Evolutionary conservation across 2,329 filamentous ascomycete species (phyloP), one percentile per base, ranked within the genome.

Genomic region (Herpotrichia juniperi): DNA sequence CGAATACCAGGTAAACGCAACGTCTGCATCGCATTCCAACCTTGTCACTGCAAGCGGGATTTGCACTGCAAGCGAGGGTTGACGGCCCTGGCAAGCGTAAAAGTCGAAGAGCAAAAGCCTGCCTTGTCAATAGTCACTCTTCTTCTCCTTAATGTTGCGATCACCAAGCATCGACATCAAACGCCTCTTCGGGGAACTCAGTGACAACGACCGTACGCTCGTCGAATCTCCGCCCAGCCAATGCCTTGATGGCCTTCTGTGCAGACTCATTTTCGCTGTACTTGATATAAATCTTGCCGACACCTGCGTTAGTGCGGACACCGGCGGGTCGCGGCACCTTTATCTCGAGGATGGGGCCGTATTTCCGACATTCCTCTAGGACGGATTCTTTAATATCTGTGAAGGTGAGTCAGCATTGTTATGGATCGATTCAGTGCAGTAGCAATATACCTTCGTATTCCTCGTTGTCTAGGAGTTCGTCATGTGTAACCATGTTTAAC

Each of bases 261-360:
- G 93, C 90, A 8, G 87, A 86, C 45, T 92, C 91, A 2, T 84
- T 78, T 2, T 81, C 84, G 59, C 94, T 90, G 69, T 91, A 99
- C 74, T 97, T 97, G 79, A 99, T 88, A 72, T 88, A 99, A 62
- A 99, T 97, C 82, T 97, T 99, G 71, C 94, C 94, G 19, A 99
- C 92, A 42, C 94, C 94, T 25, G 91, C 85, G 19, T 88, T 90
- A 71, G 94, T 89, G 64, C 92, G 86, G 43, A 90, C 91, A 63
- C 90, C 90, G 19, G 85, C 86, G 1, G 94, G 93, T 53, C 94
- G 85, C 4, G 94, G 94, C 52, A 99, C 88, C 80, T 99, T 99
- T 75, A 97, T 79, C n/a, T 92, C 90, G 35, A 92, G 59, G 24
- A 99, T 84, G 45, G 81, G 83, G 56, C 96, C 94, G 69, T 89